Evolutionary conservation across 352 stramenopile species (phyloP).

Genomic region (Globisporangium irregulare): DNA sequence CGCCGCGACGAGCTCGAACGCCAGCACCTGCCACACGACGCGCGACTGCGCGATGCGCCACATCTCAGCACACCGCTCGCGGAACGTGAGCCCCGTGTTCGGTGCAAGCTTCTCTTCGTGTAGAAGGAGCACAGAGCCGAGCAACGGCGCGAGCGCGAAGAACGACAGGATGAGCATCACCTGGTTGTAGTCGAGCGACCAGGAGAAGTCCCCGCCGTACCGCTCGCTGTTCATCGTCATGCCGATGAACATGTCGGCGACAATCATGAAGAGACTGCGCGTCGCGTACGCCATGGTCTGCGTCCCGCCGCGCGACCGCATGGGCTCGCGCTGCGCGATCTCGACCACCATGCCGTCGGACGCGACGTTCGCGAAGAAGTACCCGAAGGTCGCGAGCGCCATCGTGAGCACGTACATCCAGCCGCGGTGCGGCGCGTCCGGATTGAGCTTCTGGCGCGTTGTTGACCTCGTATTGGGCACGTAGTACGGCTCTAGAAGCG

Average conservation of each 20-base stretch:
- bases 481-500: slow-evolving; percentile 43
- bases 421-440: slow-evolving; percentile 22
- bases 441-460: slow-evolving; percentile 35
- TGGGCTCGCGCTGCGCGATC: slow-evolving; percentile 58
- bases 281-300: slow-evolving; percentile 53
- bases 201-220: slow-evolving; percentile 42
- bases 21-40: slow-evolving; percentile 72
- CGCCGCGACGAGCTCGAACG: slow-evolving; percentile 57
- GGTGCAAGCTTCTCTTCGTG: slow-evolving; percentile 44
- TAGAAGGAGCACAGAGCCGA: slow-evolving; percentile 50
- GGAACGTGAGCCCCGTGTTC: slow-evolving; percentile 16
- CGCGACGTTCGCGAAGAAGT: slow-evolving; percentile 84
- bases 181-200: slow-evolving; percentile 40
- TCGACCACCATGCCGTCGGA: slow-evolving; percentile 82
- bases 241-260: slow-evolving; percentile 54
- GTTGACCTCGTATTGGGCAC: slow-evolving; percentile 16
- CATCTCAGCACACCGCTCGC: slow-evolving; percentile 39
- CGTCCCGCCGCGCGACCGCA: slow-evolving; percentile 45
- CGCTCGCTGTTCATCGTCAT: slow-evolving; percentile 36
- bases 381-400: slow-evolving; percentile 78
- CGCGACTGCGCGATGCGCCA: slow-evolving; percentile 65
- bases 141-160: slow-evolving; percentile 35
- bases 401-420: slow-evolving; percentile 72
- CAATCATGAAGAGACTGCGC: slow-evolving; percentile 38
- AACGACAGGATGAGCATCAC: slow-evolving; percentile 38